Evolutionary conservation across 108 stramenopile genomes (phyloP), one percentile per base, ranked within the genome.

Genomic region (Discostella stelligeroides): DNA sequence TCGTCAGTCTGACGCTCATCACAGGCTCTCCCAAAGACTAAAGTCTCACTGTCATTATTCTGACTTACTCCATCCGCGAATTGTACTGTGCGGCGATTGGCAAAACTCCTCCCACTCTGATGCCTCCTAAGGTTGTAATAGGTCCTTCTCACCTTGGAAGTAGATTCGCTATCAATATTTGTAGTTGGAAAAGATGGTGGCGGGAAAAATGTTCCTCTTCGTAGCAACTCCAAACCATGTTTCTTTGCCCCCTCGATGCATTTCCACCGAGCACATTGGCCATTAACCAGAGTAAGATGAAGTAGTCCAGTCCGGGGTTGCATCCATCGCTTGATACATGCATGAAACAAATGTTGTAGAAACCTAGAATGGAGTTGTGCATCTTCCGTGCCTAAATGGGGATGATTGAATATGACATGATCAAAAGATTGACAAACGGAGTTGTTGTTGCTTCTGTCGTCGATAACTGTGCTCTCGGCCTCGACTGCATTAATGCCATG

Each of bases 361-460:
- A 95, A 95, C 18, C 86, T 69, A 13, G 55, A 66, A 83, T 95
- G 94, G 5, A 80, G 79, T 38, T 60, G 48, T 27, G 87, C 85
- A 68, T 89, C 82, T 80, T 95, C 94, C n/a, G 63, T 85, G 1
- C 90, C 94, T 63, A 95, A 66, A 53, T 95, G 94, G 5, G 94
- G 94, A 77, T 95, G 94, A 64, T 95, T 82, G 74, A 95, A 95
- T 17, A 95, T 80, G 27, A 95, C 87, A 63, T 76, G 82, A 53
- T 87, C 77, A 23, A 51, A 78, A 18, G 67, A 24, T 27, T 64
- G 23, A 62, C 38, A 17, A 18, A 47, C 25, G 17, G 7, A 28
- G 14, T 48, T 56, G 29, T 13, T n/a, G 25, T 46, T 15, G 34
- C 28, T 37, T 17, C 8, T 18, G 39, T 39, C 21, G 37, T 43